Base-by-base conservation (phyloP, 2,329 filamentous ascomycete species). In the Rutstroemia sp. region DNA sequence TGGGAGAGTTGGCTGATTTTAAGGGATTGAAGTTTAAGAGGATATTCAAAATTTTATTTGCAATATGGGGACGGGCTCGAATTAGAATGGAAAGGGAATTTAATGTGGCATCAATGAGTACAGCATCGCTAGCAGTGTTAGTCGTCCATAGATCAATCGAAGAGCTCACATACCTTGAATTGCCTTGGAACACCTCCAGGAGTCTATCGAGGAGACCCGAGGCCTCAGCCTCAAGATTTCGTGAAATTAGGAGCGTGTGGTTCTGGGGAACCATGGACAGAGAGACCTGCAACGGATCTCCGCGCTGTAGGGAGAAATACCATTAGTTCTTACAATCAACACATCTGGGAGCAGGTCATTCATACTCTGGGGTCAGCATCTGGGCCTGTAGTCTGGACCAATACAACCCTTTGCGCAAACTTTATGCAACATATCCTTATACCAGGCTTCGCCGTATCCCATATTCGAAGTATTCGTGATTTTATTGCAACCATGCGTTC, bases 351-450 rank as follows among this genome's bases (percentile, higher is more conserved):
- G 49, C 42, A 54, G 10, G 54, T 63, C 54, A 56, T 60, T 76
- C 82, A 71, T 81, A 96, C 89, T 76, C 89, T 84, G 64, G 88
- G 87, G 69, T 97, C 92, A 56, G 83, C 78, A 63, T 89, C 88
- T 57, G 86, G 75, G 48, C 89, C 89, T n/a, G 86, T 84, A 10
- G 90, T 96, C 72, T 99, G 92, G 17, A 91, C 89, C 63, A 96
- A 81, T 46, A 99, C 88, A 46, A 97, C 89, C 61, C 89, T 85
- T 74, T 99, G 92, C 39, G 90, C 87, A 71, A 99, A 99, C 73
- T 99, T 99, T 78, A 97, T 87, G 75, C 94, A 97, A 77, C 91
- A 95, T 70, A 97, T 86, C 65, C 86, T 86, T 61, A 97, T 82
- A 2, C 89, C 87, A 12, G 86, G 79, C 14, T 82, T 75, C 17